Evolutionary conservation across 2,329 filamentous ascomycete species (phyloP).

Genomic region (Aureobasidium subglaciale): DNA sequence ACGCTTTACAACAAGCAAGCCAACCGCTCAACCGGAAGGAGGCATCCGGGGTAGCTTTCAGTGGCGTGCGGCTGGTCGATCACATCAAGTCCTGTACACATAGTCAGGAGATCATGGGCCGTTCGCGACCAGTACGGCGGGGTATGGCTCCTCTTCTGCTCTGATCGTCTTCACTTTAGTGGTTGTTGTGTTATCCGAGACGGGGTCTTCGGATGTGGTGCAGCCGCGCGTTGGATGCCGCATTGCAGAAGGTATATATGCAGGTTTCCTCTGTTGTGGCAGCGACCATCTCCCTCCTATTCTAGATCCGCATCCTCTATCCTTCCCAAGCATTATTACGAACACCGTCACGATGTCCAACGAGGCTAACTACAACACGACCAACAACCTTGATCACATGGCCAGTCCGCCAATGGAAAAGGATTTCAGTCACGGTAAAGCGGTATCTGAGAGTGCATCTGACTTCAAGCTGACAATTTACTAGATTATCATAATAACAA

Average conservation of each 20-base stretch:
- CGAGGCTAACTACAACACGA: neutral
- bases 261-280: neutral
- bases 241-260: slow-evolving; percentile 11
- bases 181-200: neutral
- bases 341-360: neutral
- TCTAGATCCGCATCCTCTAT: neutral
- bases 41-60: slow-evolving; percentile 13
- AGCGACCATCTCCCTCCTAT: neutral
- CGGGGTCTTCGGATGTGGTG: neutral
- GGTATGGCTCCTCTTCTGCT: neutral
- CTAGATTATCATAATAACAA: slow-evolving; percentile 2
- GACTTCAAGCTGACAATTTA: neutral
- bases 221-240: neutral
- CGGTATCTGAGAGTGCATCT: neutral
- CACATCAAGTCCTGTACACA: neutral
- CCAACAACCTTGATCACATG: neutral
- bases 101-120: slow-evolving; percentile 13
- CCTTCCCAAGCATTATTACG: neutral
- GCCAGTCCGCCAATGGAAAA: slow-evolving; percentile 34
- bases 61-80: neutral
- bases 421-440: slow-evolving; percentile 35
- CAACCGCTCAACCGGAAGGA: slow-evolving; percentile 12
- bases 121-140: neutral
- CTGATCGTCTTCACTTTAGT: neutral
- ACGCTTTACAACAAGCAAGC: neutral